Base-by-base conservation (phyloP, 192 early-diverging fungal genomes). In the Mortierella hygrophila region DNA sequence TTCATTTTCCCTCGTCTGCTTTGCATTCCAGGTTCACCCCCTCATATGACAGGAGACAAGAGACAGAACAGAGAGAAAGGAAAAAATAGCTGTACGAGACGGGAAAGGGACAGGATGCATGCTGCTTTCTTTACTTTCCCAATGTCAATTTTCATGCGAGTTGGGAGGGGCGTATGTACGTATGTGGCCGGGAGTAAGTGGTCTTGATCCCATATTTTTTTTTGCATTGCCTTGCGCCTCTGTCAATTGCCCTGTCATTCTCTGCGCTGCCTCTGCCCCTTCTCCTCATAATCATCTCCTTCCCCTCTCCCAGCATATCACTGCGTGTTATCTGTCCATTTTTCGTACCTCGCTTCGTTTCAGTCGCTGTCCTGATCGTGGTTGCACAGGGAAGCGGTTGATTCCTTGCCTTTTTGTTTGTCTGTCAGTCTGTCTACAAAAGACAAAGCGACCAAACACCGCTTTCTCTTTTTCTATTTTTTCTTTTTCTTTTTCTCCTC, bases 21-120 rank as follows among this genome's bases (percentile, higher is more conserved):
- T 7, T 77, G 75, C 65, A 77, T 77, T 77, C 63, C 75, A 77
- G 68, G 63, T 29, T 77, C 63, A 68, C 75, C 63, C 37, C 75
- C 75, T n/a, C 21, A 26, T 29, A 49, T 38, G 68, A 42, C 23
- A 49, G 18, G 37, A 38, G 76, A 49, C 32, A 65, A 49, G 5
- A 21, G 68, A 15, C 29, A 77, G 38, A 40, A 40, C 38, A 40
- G 38, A 40, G 38, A 40, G 38, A 9, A 40, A 63, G 20, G 6
- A 32, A n/a, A 76, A 65, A 65, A 8, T 65, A 65, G 11, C 29
- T 65, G 29, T 8, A 29, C 26, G 8, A 65, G 60, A 23, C 29
- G 73, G 46, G 29, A 32, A 65, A 15, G 60, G 60, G 23, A 46
- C 44, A 65, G 60, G 60, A 65, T 65, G 60, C 60, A 65, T 32